These are phyloP conservation scores for Lentinula detonsa DNA, from an alignment of 768 basidiomycete genomes.

Conservation along the genomic window DNA sequence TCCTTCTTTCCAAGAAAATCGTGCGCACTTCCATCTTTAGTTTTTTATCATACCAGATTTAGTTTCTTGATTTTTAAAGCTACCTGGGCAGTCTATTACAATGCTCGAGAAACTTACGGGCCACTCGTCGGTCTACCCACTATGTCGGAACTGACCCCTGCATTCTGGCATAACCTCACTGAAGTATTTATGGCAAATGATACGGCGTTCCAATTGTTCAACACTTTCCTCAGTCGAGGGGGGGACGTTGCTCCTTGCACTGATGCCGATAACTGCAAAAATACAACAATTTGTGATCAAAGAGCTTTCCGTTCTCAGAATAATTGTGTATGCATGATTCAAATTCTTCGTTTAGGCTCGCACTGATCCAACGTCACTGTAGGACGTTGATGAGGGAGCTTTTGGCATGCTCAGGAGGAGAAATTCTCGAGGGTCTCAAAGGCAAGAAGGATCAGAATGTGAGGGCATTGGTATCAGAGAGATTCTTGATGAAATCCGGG, in stretches of 20 bases:
- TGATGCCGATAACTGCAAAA: constrained; percentile 29
- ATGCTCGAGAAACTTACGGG: constrained; percentile 28
- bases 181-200: constrained; percentile 24
- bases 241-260: constrained; percentile 26
- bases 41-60: background rate
- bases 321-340: constrained; percentile 30
- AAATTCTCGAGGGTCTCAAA: background rate
- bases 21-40: constrained; percentile 7
- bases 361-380: background rate
- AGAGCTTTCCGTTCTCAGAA: constrained; percentile 35
- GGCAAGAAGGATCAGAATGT: background rate
- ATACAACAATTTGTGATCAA: constrained; percentile 35
- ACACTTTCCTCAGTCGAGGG: constrained; percentile 36
- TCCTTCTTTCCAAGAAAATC: constrained; percentile 19
- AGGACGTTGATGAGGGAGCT: background rate
- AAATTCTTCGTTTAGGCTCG: too few relatives aligned
- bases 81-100: constrained; percentile 29
- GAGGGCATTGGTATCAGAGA: background rate
- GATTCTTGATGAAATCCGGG: background rate
- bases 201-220: constrained; percentile 26
- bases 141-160: constrained; percentile 21
- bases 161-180: constrained; percentile 36
- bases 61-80: constrained; percentile 14
- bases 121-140: constrained; percentile 18
- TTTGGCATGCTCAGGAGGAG: constrained; percentile 1